Evolutionary conservation across 495 filamentous ascomycete genomes (phyloP), one percentile per base, ranked within the genome.

Genomic region (Tricharina praecox): DNA sequence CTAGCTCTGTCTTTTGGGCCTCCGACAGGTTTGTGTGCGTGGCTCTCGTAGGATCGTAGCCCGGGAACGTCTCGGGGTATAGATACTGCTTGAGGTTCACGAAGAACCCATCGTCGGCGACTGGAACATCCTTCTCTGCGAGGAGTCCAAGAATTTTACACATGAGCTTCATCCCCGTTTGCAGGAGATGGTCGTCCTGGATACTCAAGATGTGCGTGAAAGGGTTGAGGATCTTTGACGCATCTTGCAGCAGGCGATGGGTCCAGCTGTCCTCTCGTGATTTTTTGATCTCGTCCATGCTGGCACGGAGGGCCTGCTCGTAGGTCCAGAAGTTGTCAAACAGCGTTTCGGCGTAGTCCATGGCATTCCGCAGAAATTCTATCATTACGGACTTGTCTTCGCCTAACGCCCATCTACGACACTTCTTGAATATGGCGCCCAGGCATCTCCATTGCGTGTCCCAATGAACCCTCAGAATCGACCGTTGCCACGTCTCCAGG

Each of bases 301-400:
- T 56, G 34, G 47, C 49, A n/a, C 49, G 36, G 33, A 61, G 44
- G 30, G 58, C 58, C 19, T 61, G 53, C 21, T 61, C 58, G 44
- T 60, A 56, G 37, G 57, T 56, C 56, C 56, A 59, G 38, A 57
- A 61, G n/a, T 50, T 50, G 44, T 81, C 76, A 54, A 96, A 82
- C 2, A 93, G 68, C 18, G 73, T 71, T 56, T 94, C 81, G 2
- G 86, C 86, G 54, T 93, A 82, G 52, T 95, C 81, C 70, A 96
- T 96, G 23, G 81, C 79, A 55, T 95, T 84, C 51, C 90, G 76
- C 56, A 83, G 90, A 53, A 96, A 95, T 41, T 96, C 81, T 58
- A 81, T 75, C 82, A 97, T 81, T 20, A 70, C 66, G 13, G 69
- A 64, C 62, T 82, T 84, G 23, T 87, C 78, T 48, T 75, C 69